These are phyloP conservation scores for Forsythia viridissima DNA, from an alignment of 257 asterid genomes.

Conservation along the genomic window DNA sequence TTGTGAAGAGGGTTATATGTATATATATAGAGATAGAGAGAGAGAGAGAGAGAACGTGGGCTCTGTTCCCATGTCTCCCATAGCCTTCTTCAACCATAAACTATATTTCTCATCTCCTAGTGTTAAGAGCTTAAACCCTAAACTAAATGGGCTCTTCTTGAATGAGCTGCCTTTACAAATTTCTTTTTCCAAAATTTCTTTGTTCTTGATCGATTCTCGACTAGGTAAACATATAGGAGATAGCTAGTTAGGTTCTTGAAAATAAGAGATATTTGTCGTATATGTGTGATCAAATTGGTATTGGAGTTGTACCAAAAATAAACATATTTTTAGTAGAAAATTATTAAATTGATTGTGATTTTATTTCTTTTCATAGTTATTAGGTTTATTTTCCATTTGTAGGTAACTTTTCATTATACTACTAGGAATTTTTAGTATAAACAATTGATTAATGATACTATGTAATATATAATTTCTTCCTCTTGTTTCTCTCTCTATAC, in stretches of 20 bases:
- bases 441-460: too few species aligned
- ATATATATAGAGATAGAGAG: slow-evolving; percentile 19
- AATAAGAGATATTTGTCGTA: neutral
- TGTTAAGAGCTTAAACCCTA: slow-evolving; percentile 63
- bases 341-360: neutral
- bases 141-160: slow-evolving; percentile 44
- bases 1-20: too few species aligned
- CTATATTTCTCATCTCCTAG: slow-evolving; percentile 58
- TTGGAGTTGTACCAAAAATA: neutral
- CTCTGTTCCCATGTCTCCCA: slow-evolving; percentile 68
- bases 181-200: neutral
- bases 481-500: too few species aligned
- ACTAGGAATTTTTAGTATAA: too few species aligned
- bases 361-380: neutral
- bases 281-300: neutral
- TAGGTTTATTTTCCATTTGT: too few species aligned
- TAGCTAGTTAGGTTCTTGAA: neutral
- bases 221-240: neutral
- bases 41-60: slow-evolving; percentile 88
- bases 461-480: too few species aligned
- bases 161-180: slow-evolving; percentile 34
- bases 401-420: too few species aligned
- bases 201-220: neutral
- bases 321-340: neutral
- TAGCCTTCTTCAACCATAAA: slow-evolving; percentile 33